phyloP scores from a whole-genome alignment of 306 rosid genomes.

The Benincasa hispida region DNA sequence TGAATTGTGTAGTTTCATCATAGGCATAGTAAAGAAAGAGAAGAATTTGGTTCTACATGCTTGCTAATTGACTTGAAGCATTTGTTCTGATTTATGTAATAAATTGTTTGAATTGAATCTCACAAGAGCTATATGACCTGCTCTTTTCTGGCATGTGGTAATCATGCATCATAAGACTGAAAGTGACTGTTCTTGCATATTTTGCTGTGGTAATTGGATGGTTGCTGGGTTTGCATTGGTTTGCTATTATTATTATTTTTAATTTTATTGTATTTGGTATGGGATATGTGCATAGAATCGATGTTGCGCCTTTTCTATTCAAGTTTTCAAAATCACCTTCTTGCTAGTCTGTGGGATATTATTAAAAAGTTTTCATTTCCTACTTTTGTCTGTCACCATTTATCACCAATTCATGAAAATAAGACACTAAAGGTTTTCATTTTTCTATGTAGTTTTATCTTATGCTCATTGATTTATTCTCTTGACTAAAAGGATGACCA shows the following conservation, averaged over 20 bases:
- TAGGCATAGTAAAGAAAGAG: neutral
- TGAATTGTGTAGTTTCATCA: constrained; percentile 10
- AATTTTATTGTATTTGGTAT: neutral
- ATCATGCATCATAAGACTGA: neutral
- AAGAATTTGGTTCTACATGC: neutral
- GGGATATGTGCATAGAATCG: neutral
- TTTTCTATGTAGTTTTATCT: neutral
- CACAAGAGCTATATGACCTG: neutral
- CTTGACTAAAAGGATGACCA: constrained; percentile 48
- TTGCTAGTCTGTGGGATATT: neutral
- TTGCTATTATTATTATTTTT: neutral
- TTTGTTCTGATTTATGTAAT: neutral
- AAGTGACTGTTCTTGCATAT: neutral
- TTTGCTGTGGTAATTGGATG: neutral
- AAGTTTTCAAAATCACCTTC: neutral
- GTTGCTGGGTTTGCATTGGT: neutral
- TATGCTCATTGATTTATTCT: neutral
- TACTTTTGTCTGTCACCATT: neutral
- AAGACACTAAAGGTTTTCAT: neutral
- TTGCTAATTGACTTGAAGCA: neutral
- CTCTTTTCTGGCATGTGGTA: neutral
- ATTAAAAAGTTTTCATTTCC: neutral
- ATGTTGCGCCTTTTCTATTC: neutral
- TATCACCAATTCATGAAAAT: neutral
- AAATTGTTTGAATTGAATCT: neutral